phyloP scores from a whole-genome alignment of 805 yeast species.

The Torulaspora delbrueckii region DNA sequence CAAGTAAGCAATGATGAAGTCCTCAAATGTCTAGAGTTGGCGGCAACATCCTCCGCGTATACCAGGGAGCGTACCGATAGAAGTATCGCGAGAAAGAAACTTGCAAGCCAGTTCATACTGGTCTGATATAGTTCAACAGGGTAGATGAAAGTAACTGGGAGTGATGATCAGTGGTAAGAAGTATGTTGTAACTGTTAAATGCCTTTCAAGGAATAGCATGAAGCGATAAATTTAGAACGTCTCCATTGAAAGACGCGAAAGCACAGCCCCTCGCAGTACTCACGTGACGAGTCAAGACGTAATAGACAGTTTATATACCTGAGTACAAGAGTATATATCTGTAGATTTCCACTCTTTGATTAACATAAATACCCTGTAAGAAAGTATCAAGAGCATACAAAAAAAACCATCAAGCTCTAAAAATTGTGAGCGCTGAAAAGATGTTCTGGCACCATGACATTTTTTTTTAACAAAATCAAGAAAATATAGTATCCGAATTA shows the following conservation, averaged over 20 bases:
- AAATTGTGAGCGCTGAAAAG: too few species aligned
- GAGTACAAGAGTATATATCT: too few species aligned
- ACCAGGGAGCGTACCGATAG: neutral
- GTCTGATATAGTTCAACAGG: neutral
- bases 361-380: too few species aligned
- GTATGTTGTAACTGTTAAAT: neutral
- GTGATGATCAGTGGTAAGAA: neutral
- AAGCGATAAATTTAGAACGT: neutral
- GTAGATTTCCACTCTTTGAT: too few species aligned
- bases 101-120: slow-evolving; percentile 2
- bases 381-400: too few species aligned
- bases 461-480: too few species aligned
- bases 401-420: too few species aligned
- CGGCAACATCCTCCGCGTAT: slow-evolving; percentile 8
- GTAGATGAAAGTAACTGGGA: neutral
- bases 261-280: neutral
- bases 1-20: slow-evolving; percentile 81
- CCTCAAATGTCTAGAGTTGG: slow-evolving; percentile 32
- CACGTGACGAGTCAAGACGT: neutral
- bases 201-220: neutral
- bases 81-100: slow-evolving; percentile 1
- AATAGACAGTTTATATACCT: neutral
- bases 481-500: too few species aligned
- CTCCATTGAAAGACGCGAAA: neutral
- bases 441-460: too few species aligned